A percentile compares a stretch with the other conserved stretches of the same genome.
Evolutionary conservation across 345 rosid genomes (phyloP).

Genomic region (Carallia brachiata): DNA sequence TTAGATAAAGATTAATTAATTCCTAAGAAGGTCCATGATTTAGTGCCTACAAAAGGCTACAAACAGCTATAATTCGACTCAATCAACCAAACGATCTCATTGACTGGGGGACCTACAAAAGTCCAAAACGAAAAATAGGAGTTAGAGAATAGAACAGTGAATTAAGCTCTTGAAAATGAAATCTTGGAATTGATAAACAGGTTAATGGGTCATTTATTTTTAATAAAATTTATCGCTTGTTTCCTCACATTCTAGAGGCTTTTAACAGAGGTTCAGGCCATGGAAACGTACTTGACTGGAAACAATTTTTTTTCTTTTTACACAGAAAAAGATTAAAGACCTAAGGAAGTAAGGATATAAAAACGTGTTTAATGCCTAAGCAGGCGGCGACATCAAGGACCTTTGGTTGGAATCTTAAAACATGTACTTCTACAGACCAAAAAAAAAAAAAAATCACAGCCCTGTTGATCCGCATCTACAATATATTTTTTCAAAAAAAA

Average conservation of each 20-base stretch:
- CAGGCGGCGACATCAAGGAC: conserved; percentile 24
- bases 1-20: not conserved
- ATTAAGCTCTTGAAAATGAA: conserved; percentile 8
- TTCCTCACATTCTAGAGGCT: not conserved
- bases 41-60: not conserved
- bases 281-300: conserved; percentile 38
- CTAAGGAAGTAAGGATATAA: not conserved
- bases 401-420: conserved; percentile 9
- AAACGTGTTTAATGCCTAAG: conserved; percentile 20
- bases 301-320: not conserved
- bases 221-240: not conserved
- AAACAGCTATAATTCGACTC: not conserved
- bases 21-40: not conserved
- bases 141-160: not conserved
- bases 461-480: too few relatives aligned
- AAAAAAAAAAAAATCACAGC: too few relatives aligned
- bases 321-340: not conserved
- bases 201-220: not conserved
- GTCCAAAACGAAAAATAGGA: not conserved
- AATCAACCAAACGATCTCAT: conserved; percentile 6
- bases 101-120: not conserved
- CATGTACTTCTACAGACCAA: not conserved
- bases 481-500: too few relatives aligned
- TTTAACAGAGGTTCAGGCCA: not conserved
- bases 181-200: not conserved